phyloP scores from a whole-genome alignment of 768 basidiomycete genomes.

The Leccinum subtestaceum region DNA sequence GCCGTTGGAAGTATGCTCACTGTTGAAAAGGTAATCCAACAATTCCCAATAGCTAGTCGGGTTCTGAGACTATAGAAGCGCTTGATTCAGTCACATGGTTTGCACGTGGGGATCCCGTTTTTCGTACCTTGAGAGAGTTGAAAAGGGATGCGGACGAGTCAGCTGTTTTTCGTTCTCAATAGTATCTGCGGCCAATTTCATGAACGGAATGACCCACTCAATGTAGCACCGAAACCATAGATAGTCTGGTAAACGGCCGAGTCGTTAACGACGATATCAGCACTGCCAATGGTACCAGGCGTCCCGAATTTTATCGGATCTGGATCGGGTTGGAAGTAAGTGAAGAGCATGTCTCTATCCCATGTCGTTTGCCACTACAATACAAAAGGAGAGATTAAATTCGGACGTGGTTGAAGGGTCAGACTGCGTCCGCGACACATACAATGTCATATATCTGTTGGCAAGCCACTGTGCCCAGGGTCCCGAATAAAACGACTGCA shows the following conservation, averaged over 20 bases:
- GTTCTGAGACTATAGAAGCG: conserved; percentile 43
- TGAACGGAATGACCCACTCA: conserved; percentile 44
- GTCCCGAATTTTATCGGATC: conserved; percentile 32
- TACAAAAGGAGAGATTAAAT: neutral
- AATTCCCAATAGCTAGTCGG: conserved; percentile 56
- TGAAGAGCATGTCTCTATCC: conserved; percentile 31
- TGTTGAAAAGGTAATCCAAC: conserved; percentile 56
- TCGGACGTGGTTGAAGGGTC: conserved; percentile 3
- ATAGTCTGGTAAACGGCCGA: conserved; percentile 55
- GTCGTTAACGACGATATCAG: conserved; percentile 64
- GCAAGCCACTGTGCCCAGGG: conserved; percentile 30
- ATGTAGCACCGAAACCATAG: conserved; percentile 61
- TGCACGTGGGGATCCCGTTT: neutral
- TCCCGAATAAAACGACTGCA: conserved; percentile 14
- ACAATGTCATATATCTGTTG: conserved; percentile 58
- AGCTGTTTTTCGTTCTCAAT: conserved; percentile 38
- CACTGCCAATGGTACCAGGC: conserved; percentile 54
- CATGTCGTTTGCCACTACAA: conserved; percentile 55
- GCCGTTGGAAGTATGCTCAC: too few species aligned
- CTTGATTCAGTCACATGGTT: conserved; percentile 2
- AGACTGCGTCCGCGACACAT: conserved; percentile 16
- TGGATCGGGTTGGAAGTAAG: conserved; percentile 30
- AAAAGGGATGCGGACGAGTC: conserved; percentile 67
- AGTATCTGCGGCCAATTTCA: neutral
- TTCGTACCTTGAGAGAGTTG: conserved; percentile 59